phyloP scores from a whole-genome alignment of 129 eudicot species.

The Kitagawia praeruptora region DNA sequence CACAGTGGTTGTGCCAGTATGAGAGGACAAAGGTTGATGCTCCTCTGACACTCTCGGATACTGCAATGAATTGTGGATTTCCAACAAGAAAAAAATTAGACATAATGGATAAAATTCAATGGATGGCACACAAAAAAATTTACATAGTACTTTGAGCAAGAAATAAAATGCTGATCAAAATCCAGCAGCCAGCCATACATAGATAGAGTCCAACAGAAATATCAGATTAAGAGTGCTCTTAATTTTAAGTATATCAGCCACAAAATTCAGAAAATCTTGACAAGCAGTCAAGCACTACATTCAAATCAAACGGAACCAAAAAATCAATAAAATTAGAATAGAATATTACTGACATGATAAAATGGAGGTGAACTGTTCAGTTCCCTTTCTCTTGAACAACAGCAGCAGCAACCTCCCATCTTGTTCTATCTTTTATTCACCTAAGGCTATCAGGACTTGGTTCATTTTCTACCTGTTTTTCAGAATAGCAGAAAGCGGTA shows the following conservation, averaged over 20 bases:
- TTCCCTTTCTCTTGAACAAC: conserved; percentile 54
- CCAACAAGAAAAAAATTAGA: not conserved
- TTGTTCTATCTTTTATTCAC: conserved; percentile 30
- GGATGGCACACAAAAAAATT: not conserved
- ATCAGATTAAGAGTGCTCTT: not conserved
- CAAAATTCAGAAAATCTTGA: not conserved
- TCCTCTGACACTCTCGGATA: conserved; percentile 64
- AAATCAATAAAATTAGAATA: not conserved
- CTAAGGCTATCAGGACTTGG: conserved; percentile 29
- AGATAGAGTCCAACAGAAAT: not conserved
- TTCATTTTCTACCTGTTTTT: conserved; percentile 34
- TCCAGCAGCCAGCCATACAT: not conserved
- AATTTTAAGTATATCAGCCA: not conserved
- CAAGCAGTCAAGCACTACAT: conserved; percentile 15
- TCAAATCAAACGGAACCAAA: not conserved
- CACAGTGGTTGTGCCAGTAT: conserved; percentile 33
- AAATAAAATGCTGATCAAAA: not conserved
- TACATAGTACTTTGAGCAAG: not conserved
- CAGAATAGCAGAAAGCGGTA: conserved; percentile 22
- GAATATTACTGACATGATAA: conserved; percentile 51
- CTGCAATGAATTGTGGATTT: conserved; percentile 27
- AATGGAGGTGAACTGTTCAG: conserved; percentile 37
- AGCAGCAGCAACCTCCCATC: conserved; percentile 95
- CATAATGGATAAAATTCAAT: not conserved
- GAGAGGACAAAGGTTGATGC: conserved; percentile 56